Evolutionary conservation across 106 monocot genomes (phyloP), one percentile per base, ranked within the genome.

Genomic region (Alisma plantagoaquatica): DNA sequence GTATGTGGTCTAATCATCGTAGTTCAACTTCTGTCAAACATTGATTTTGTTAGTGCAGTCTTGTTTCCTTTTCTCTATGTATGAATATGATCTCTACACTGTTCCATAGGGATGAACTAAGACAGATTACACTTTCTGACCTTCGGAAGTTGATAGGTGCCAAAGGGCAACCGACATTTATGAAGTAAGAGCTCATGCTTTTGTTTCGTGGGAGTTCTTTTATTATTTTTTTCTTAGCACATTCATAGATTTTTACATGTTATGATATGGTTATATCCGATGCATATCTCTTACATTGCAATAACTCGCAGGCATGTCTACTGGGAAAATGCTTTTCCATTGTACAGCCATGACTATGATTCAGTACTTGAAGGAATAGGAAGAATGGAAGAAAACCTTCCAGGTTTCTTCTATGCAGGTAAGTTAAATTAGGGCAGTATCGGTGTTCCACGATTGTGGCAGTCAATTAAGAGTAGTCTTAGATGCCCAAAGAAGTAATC

Each of bases 331-430:
- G 96, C 88, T 68, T 96, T 96, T 66, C 96, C 96, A 16, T 69
- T 96, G 46, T 96, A 89, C 53, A 72, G 77, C 32, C 75, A 41
- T 58, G 75, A 96, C 42, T 89, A 96, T 64, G 50, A 66, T 57
- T 57, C 52, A 59, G 96, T 96, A 50, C 29, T 96, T 48, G 78
- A 89, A 60, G 84, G 84, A 49, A 89, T 96, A 66, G 78, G 76
- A 10, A 88, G 76, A 61, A 71, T 96, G 84, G 96, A 96, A 63
- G 49, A 84, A 35, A 66, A 73, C 63, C 80, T 96, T 32, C 84
- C 96, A 29, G 96, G 88, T 21, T 89, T 96, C 68, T 96, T 81
- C 60, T 88, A 89, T 78, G 96, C 96, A 73, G 96, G 96, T 65
- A 84, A 80, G 70, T 66, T 20, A 6, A 7, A 38, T 38, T 38